Evolutionary conservation across 2,329 filamentous ascomycete species (phyloP).

Genomic region (Rhinocladiella similis): DNA sequence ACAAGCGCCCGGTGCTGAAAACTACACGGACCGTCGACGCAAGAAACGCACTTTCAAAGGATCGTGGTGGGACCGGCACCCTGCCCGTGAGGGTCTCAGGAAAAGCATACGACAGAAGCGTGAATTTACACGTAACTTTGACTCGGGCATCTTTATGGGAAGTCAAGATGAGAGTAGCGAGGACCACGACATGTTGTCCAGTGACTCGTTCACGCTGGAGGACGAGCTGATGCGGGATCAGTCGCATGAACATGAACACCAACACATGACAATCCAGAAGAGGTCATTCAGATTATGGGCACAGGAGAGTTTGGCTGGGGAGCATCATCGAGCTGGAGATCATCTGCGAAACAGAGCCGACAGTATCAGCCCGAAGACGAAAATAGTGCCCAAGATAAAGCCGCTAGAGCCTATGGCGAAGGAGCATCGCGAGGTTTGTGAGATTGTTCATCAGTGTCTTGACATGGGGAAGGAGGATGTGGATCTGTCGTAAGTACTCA

Average conservation of each 20-base stretch:
- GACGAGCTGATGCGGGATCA: slow-evolving; percentile 35
- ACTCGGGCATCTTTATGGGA: slow-evolving; percentile 51
- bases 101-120: slow-evolving; percentile 38
- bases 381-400: not conserved
- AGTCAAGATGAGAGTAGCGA: slow-evolving; percentile 42
- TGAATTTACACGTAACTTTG: slow-evolving; percentile 45
- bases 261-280: slow-evolving; percentile 8
- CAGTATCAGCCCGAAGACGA: slow-evolving; percentile 4
- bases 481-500: slow-evolving; percentile 44
- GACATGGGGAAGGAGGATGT: slow-evolving; percentile 46
- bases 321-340: not conserved
- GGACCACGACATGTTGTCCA: slow-evolving; percentile 28
- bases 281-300: not conserved
- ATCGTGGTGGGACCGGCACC: slow-evolving; percentile 28
- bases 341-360: not conserved
- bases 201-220: slow-evolving; percentile 41
- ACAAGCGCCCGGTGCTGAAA: slow-evolving; percentile 46
- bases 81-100: slow-evolving; percentile 3
- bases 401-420: not conserved
- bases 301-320: slow-evolving; percentile 6
- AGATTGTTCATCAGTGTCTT: slow-evolving; percentile 42
- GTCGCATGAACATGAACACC: slow-evolving; percentile 21
- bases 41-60: slow-evolving; percentile 29
- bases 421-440: slow-evolving; percentile 38
- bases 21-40: slow-evolving; percentile 32